phyloP scores from a whole-genome alignment of 768 basidiomycete species.

The Termitomyces titanicus region DNA sequence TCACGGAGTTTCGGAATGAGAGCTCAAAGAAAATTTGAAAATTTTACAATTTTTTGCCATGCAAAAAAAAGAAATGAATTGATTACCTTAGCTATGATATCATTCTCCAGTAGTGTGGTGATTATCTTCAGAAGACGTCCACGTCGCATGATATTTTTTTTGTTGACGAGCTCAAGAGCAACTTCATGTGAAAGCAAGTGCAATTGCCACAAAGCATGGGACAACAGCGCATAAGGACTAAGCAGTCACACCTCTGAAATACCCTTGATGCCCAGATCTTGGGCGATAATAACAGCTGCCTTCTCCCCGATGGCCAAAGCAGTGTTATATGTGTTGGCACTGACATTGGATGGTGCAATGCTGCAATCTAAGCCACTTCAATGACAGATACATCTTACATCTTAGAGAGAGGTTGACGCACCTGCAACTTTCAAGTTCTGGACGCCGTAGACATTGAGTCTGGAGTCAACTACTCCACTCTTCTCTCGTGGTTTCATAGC shows the following conservation, averaged over 20 bases:
- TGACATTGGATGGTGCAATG: slow-evolving; percentile 35
- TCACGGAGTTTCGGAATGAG: too few species aligned
- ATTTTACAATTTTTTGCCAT: background rate
- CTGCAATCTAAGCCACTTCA: slow-evolving; percentile 27
- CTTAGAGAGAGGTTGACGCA: slow-evolving; percentile 10
- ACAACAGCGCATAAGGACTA: too few species aligned
- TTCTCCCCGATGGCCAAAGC: slow-evolving; percentile 55
- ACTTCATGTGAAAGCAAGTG: too few species aligned
- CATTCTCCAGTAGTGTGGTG: too few species aligned
- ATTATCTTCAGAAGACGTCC: too few species aligned
- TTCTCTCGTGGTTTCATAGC: slow-evolving; percentile 59
- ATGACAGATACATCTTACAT: background rate
- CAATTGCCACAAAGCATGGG: too few species aligned
- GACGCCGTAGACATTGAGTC: slow-evolving; percentile 61
- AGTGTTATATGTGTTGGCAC: slow-evolving; percentile 39
- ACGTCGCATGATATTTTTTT: too few species aligned
- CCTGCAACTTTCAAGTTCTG: slow-evolving; percentile 57
- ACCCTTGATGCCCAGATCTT: slow-evolving; percentile 37
- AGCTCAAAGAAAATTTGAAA: too few species aligned
- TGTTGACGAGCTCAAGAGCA: too few species aligned
- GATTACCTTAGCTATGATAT: background rate
- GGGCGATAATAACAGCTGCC: slow-evolving; percentile 53
- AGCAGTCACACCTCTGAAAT: slow-evolving; percentile 8
- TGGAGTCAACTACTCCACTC: slow-evolving; percentile 59
- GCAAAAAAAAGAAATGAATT: background rate